Base-by-base conservation (phyloP, 305 asterid species). In the Fraxinus ornus region DNA sequence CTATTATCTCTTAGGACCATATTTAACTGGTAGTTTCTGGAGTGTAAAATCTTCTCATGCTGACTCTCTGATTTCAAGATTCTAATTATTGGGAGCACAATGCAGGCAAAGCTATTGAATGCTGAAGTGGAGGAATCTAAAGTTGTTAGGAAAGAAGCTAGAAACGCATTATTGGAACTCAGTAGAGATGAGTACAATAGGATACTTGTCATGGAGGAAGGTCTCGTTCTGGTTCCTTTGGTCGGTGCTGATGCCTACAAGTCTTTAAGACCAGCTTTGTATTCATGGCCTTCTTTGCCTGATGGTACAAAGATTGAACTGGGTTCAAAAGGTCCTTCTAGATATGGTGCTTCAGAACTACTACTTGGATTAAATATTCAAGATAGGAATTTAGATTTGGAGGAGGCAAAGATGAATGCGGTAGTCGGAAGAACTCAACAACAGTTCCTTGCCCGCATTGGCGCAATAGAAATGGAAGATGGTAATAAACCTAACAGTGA, bases 241-340 rank as follows among this genome's bases (percentile, higher is more conserved):
- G 84, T 95, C 21, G 98, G 98, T 78, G 82, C 94, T 75, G 89
- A 89, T 64, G 95, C 96, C 52, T 94, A 93, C 86, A 91, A 90
- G 84, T 89, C 96, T 74, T 93, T 93, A 76, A 90, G 80, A 82
- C 96, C 98, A 32, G 68, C 92, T 86, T 85, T 93, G 76, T 81
- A 94, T 83, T 89, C 95, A 19, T 93, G 94, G 97, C 97, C 97
- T 82, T 90, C 97, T 84, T 90, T 94, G 78, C 97, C 98, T 36
- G 98, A 94, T 86, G 98, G 98, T 36, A 88, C 98, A 9, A 80
- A 82, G 80, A 83, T 93, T 60, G 92, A 93, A 75, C 93, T 86
- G 84, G 88, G 78, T 81, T 80, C 93, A 57, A 92, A 88, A 83
- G 81, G 30, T 75, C 90, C 96, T 89, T 93, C 98, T 39, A 90